Percentiles rank a stretch among this genome's conserved stretches.
phyloP scores from a whole-genome alignment of 257 asterid species.

The Solanum dulcamara region DNA sequence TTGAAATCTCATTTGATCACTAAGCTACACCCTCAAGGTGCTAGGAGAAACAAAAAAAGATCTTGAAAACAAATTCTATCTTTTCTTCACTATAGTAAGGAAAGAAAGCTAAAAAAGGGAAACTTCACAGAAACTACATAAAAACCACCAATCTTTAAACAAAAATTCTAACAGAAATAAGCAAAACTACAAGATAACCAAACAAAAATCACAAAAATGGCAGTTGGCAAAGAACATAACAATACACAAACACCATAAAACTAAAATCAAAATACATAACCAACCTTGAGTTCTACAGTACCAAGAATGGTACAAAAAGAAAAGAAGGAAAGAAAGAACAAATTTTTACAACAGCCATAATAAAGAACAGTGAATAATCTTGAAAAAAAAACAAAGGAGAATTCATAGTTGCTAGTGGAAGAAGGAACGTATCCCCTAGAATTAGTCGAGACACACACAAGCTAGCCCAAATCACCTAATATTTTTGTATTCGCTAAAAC shows the following conservation, averaged over 20 bases:
- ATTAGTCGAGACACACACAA: too few relatives aligned
- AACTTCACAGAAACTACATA: not conserved
- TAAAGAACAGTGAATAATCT: not conserved
- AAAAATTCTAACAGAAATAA: not conserved
- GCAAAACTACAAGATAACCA: not conserved
- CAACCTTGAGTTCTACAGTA: not conserved
- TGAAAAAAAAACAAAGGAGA: not conserved
- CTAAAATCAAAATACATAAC: not conserved
- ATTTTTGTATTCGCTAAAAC: too few relatives aligned
- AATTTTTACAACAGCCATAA: not conserved
- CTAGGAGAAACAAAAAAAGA: not conserved
- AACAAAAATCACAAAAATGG: not conserved
- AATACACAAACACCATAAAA: not conserved
- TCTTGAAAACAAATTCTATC: not conserved
- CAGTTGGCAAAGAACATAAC: not conserved
- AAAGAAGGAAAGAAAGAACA: not conserved
- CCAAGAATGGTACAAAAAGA: not conserved
- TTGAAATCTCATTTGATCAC: not conserved
- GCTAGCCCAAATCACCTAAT: not conserved
- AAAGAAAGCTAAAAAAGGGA: too few relatives aligned
- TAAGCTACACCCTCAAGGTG: not conserved
- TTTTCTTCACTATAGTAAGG: not conserved
- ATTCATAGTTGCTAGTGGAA: not conserved
- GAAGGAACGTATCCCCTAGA: not conserved
- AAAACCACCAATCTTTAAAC: not conserved